Conservation (phyloP, 2,329 filamentous ascomycete species). For the Tolypocladium sp. region DNA sequence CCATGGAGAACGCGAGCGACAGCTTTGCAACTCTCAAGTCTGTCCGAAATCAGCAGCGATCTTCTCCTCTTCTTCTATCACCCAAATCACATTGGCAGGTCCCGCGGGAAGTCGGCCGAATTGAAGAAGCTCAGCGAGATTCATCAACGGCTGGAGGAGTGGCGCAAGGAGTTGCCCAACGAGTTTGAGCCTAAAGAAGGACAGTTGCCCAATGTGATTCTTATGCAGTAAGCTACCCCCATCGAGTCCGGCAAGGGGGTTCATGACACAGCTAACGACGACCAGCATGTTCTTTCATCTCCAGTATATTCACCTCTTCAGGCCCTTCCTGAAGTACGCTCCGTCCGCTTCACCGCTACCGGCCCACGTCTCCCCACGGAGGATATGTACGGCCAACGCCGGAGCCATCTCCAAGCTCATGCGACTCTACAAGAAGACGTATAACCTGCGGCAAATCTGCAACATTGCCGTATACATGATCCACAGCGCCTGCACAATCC, state of each 20-base stretch:
- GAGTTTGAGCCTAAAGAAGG: constrained; percentile 88
- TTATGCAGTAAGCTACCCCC: constrained; percentile 64
- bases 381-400: constrained; percentile 84
- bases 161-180: constrained; percentile 73
- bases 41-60: constrained; percentile 92
- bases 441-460: constrained; percentile 86
- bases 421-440: constrained; percentile 84
- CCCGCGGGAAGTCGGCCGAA: constrained; percentile 69
- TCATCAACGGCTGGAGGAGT: constrained; percentile 81
- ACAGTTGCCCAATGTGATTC: constrained; percentile 71
- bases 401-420: constrained; percentile 88
- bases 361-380: constrained; percentile 77
- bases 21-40: constrained; percentile 68
- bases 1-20: constrained; percentile 76
- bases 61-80: constrained; percentile 87
- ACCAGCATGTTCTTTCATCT: constrained; percentile 93
- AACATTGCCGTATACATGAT: constrained; percentile 95
- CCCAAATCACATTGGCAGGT: constrained; percentile 54
- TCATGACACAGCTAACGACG: constrained; percentile 11
- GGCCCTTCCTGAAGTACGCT: constrained; percentile 87
- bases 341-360: constrained; percentile 75
- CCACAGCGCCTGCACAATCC: constrained; percentile 90
- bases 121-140: constrained; percentile 89
- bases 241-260: background rate
- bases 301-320: constrained; percentile 90